Evolutionary conservation across 2,329 filamentous ascomycete species (phyloP), one percentile per base, ranked within the genome.

Genomic region (Fusarium virguliforme): DNA sequence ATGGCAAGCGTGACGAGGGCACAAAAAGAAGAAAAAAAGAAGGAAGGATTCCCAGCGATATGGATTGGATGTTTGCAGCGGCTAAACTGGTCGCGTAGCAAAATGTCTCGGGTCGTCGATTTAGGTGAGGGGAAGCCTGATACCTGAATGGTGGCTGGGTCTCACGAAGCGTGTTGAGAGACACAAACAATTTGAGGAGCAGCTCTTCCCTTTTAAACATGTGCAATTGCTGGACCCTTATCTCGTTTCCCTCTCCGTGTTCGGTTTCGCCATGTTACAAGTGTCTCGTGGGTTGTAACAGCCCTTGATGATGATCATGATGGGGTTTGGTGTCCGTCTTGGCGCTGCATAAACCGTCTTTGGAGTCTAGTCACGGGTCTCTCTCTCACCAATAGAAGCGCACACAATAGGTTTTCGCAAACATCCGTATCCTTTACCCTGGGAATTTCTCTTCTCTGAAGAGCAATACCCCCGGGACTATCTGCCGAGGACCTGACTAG

Each of bases 101-200:
- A 55, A 41, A 43, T 59, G 41, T 59, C 56, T 59, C 40, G 22
- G 56, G 22, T 50, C 26, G 32, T 50, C 56, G 34, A 50, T 50
- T n/a, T 59, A 34, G 22, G 40, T 58, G 56, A 59, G 56, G 41
- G 40, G 41, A 43, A 50, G 10, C 12, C 18, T n/a, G 28, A 18
- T 28, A 48, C 30, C 32, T 22, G 7, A 22, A 6, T 48, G 13
- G 8, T 28, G 22, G 35, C 12, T 5, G 28, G 12, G 18, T 15
- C 22, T 22, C 30, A 22, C 30, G 15, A 37, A 55, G 51, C 51
- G 51, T 18, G 18, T 18, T 37, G 51, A 28, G 51, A 12, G 22
- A 26, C 6, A 15, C 26, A 28, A 37, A 50, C 10, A 15, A 30
- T 28, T 15, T 12, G 24, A 7, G 37, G 37, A 6, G 22, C 41